phyloP scores from a whole-genome alignment of 2,329 filamentous ascomycete genomes.

The Cytospora piceicola region DNA sequence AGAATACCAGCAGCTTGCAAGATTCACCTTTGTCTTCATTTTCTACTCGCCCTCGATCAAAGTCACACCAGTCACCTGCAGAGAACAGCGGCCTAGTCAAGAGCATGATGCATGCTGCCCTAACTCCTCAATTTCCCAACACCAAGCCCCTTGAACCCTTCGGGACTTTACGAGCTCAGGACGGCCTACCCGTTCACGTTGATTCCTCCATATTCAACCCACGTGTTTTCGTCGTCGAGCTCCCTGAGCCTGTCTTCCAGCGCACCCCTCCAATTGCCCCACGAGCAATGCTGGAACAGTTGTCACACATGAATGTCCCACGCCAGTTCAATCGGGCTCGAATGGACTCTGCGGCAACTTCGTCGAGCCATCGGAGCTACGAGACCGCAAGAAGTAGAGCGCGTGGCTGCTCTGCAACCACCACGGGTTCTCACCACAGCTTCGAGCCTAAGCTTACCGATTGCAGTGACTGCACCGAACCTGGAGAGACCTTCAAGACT shows the following conservation, averaged over 20 bases:
- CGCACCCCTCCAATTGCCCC: slow-evolving; percentile 14
- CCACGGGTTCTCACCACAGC: slow-evolving; percentile 4
- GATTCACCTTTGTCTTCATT: not conserved
- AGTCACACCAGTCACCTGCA: not conserved
- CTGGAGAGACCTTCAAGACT: not conserved
- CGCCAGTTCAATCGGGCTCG: not conserved
- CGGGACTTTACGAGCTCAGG: not conserved
- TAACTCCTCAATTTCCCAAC: not conserved
- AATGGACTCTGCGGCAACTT: slow-evolving; percentile 10
- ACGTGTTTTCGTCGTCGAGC: slow-evolving; percentile 7
- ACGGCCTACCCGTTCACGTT: not conserved
- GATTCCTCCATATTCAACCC: slow-evolving; percentile 16
- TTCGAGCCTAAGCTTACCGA: slow-evolving; percentile 1
- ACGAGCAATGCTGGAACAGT: slow-evolving; percentile 19
- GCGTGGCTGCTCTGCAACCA: slow-evolving; percentile 10
- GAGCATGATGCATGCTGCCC: not conserved
- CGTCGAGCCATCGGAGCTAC: not conserved
- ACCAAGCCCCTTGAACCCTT: not conserved
- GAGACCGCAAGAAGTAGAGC: not conserved
- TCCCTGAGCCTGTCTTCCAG: slow-evolving; percentile 8
- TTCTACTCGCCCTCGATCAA: not conserved
- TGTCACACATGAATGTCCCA: not conserved
- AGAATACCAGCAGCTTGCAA: not conserved
- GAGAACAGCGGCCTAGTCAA: too few species aligned
- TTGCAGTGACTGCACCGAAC: not conserved